Evolutionary conservation across 257 asterid species (phyloP).

Genomic region (Buddleja alternifolia): DNA sequence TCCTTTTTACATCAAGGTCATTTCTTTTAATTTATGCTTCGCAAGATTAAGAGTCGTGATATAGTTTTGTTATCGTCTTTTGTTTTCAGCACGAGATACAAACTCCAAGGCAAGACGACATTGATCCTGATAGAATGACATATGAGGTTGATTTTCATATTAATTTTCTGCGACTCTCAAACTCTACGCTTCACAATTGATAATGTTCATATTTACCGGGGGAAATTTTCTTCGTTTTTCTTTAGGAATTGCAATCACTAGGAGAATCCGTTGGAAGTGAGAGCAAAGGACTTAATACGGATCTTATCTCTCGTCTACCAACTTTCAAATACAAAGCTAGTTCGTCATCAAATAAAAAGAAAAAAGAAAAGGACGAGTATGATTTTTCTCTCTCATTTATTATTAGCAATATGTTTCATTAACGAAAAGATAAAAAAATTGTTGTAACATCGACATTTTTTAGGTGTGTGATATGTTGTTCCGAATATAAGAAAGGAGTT

Average conservation of each 20-base stretch:
- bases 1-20: constrained; percentile 1
- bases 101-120: constrained; percentile 37
- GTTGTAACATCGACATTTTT: neutral
- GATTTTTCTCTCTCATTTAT: neutral
- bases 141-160: constrained; percentile 51
- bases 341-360: constrained; percentile 45
- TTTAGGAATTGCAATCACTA: constrained; percentile 57
- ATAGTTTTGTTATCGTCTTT: neutral
- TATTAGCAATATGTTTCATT: too few relatives aligned
- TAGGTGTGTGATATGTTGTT: constrained; percentile 61
- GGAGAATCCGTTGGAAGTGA: constrained; percentile 62
- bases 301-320: constrained; percentile 51
- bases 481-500: constrained; percentile 40
- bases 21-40: constrained; percentile 3
- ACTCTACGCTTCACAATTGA: neutral
- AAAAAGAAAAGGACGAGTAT: constrained; percentile 40
- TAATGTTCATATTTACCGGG: neutral
- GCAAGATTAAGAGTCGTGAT: neutral
- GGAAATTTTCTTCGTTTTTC: neutral
- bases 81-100: constrained; percentile 39
- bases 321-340: constrained; percentile 54
- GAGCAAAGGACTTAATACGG: constrained; percentile 57
- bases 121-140: constrained; percentile 63
- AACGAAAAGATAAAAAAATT: too few relatives aligned
- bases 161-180: neutral